A percentile compares a stretch with the other conserved stretches of the same genome.
Conservation (phyloP, 2,329 filamentous ascomycete genomes). For the Alternaria hordeiaustralica region DNA sequence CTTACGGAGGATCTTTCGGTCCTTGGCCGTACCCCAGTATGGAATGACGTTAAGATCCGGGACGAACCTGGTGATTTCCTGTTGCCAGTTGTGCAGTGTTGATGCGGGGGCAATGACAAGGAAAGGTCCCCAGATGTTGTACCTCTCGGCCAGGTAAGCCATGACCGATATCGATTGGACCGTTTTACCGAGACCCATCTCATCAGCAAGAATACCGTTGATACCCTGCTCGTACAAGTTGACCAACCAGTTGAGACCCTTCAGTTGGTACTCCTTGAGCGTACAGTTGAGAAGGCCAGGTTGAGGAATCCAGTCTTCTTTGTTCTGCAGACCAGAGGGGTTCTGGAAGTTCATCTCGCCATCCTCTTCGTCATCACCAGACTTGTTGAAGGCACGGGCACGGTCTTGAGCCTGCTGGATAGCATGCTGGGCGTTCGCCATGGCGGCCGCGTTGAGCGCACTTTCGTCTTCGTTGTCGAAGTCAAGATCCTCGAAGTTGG, state of each 20-base stretch:
- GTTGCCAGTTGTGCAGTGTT: constrained; percentile 98
- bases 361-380: constrained; percentile 64
- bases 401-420: constrained; percentile 94
- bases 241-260: constrained; percentile 98
- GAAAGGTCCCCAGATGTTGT: constrained; percentile 98
- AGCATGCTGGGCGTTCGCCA: constrained; percentile 95
- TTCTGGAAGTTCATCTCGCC: constrained; percentile 99
- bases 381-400: constrained; percentile 88
- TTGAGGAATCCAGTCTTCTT: constrained; percentile 80
- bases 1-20: constrained; percentile 94
- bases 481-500: constrained; percentile 90
- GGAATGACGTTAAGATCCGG: constrained; percentile 93
- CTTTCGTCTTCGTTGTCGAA: constrained; percentile 96
- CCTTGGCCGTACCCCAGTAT: constrained; percentile 94
- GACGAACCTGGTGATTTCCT: constrained; percentile 95
- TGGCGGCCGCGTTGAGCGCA: constrained; percentile 78
- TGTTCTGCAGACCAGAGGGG: constrained; percentile 90
- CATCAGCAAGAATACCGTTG: constrained; percentile 97
- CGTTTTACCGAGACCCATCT: constrained; percentile 99
- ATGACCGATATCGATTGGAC: constrained; percentile 99
- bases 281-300: constrained; percentile 92
- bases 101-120: constrained; percentile 95
- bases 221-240: constrained; percentile 99
- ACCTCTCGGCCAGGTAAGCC: constrained; percentile 95
- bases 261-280: constrained; percentile 98